Evolutionary conservation across 371 early-diverging fungal genomes (phyloP), one percentile per base, ranked within the genome.

Genomic region (Dichotomocladium elegans): DNA sequence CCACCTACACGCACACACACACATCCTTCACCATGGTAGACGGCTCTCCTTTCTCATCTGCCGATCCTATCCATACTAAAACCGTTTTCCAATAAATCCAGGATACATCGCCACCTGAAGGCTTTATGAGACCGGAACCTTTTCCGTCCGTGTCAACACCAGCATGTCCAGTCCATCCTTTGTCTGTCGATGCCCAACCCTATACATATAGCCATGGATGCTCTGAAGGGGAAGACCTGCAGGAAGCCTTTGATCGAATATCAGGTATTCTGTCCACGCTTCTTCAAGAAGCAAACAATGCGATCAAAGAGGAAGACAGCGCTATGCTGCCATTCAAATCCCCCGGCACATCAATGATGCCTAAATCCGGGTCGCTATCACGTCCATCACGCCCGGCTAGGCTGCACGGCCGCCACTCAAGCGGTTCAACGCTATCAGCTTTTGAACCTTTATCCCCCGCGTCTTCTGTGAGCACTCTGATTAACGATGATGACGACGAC

Each of bases 281-380:
- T 15, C 65, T 75, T 43, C 70, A 75, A 50, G 72, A 75, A 52
- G 75, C 75, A 3, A 74, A 71, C 33, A 62, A 71, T 21, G 75
- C 75, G 12, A 71, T 70, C 0, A 25, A 6, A 25, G 26, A 35
- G 26, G 37, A 35, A 58, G 62, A 30, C 17, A 50, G 33, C 27
- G 28, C 15, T 11, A 50, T 37, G 37, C 11, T 15, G 24, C 25
- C 28, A 12, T 11, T 28, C 24, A n/a, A n/a, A n/a, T n/a, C n/a
- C n/a, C n/a, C n/a, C n/a, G n/a, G n/a, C n/a, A n/a, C n/a, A n/a
- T n/a, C n/a, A n/a, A n/a, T n/a, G n/a, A n/a, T n/a, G n/a, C n/a
- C n/a, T n/a, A n/a, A n/a, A n/a, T n/a, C n/a, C n/a, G n/a, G n/a
- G n/a, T n/a, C n/a, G n/a, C n/a, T n/a, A n/a, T n/a, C n/a, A n/a